These are phyloP conservation scores for Fomes fomentarius DNA, from an alignment of 1,284 basidiomycete genomes.

Conservation along the genomic window DNA sequence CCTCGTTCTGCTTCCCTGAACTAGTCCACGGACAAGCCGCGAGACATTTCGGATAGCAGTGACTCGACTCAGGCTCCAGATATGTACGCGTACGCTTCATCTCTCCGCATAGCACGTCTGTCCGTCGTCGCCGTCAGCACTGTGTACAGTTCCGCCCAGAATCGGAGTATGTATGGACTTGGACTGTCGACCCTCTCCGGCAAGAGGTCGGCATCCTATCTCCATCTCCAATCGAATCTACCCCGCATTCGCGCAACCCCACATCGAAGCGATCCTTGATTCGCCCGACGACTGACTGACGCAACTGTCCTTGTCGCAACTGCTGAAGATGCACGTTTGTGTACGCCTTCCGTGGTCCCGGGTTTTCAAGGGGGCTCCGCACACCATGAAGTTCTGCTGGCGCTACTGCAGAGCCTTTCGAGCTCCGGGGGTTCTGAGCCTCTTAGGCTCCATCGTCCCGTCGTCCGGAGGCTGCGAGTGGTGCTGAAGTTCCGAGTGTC, in stretches of 20 bases:
- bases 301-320: background rate
- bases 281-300: background rate
- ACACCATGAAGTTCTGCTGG: no score
- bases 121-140: no score
- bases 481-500: background rate
- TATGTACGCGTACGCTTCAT: background rate
- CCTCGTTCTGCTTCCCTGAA: background rate
- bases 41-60: background rate
- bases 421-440: background rate
- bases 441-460: background rate
- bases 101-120: background rate
- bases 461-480: background rate
- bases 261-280: background rate
- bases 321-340: background rate
- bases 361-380: background rate
- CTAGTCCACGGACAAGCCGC: background rate
- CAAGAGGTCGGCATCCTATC: background rate
- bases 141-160: no score
- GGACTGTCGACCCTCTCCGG: no score
- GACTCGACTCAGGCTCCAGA: background rate
- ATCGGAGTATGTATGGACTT: no score
- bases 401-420: background rate
- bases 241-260: conserved; percentile 6
- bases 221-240: background rate
- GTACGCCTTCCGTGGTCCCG: background rate